phyloP scores from a whole-genome alignment of 345 rosid species.

The Raphanus sativus region DNA sequence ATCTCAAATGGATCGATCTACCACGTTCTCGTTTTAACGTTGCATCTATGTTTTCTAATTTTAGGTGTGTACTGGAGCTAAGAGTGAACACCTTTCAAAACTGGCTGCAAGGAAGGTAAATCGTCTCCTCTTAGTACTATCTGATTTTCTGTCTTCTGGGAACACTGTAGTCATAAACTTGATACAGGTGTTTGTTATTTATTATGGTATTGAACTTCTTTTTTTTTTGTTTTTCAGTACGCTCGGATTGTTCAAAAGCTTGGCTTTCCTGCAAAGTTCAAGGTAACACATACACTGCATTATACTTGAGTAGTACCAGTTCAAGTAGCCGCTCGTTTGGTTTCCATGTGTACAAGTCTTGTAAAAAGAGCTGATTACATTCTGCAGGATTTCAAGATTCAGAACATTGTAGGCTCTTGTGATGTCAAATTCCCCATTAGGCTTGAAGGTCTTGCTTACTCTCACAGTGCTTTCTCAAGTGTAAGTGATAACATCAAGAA shows the following conservation, averaged over 20 bases:
- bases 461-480: conserved; percentile 85
- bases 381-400: conserved; percentile 84
- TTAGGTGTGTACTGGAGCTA: conserved; percentile 90
- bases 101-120: conserved; percentile 83
- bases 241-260: conserved; percentile 88
- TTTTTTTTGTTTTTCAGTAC: conserved; percentile 47
- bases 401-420: conserved; percentile 84
- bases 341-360: neutral
- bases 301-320: neutral
- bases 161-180: neutral
- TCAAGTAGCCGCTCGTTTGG: neutral
- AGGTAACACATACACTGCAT: conserved; percentile 45
- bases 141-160: conserved; percentile 1
- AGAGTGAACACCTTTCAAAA: conserved; percentile 76
- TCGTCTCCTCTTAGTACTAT: neutral
- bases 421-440: conserved; percentile 80
- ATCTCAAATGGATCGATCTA: neutral
- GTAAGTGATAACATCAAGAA: conserved; percentile 45
- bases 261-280: conserved; percentile 81
- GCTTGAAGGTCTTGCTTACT: conserved; percentile 84
- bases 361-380: neutral
- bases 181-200: neutral
- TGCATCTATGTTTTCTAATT: neutral
- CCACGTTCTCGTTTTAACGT: conserved; percentile 11
- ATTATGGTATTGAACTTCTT: neutral